phyloP scores from a whole-genome alignment of 345 rosid genomes.

The Heritiera littoralis region DNA sequence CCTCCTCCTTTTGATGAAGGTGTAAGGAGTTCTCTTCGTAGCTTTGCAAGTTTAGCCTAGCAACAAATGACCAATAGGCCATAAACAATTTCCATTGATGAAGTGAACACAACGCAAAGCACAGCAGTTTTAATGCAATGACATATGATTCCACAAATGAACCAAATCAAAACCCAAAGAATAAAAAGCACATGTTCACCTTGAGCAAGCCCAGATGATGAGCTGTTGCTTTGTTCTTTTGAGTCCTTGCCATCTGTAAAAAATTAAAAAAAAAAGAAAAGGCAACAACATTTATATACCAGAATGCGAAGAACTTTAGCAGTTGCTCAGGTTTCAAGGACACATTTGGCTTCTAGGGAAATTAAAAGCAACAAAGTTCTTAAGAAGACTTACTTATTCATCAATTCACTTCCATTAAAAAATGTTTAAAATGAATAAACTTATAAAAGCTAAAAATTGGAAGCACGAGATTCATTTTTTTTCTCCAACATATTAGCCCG shows the following conservation, averaged over 20 bases:
- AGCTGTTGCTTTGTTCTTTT: slow-evolving; percentile 97
- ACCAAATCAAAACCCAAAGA: neutral
- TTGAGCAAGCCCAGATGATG: slow-evolving; percentile 96
- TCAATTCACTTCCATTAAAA: neutral
- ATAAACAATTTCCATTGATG: slow-evolving; percentile 1
- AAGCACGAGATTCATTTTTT: neutral
- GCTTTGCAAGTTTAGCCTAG: slow-evolving; percentile 94
- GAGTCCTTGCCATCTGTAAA: slow-evolving; percentile 91
- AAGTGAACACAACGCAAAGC: neutral
- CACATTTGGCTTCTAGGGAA: neutral
- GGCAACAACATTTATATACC: too few relatives aligned
- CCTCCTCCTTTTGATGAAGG: slow-evolving; percentile 91
- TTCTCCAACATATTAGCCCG: neutral
- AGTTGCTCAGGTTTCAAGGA: neutral
- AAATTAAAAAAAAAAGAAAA: neutral
- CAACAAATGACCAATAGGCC: neutral
- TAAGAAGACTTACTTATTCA: neutral
- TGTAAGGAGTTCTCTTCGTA: slow-evolving; percentile 87
- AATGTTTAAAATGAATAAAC: neutral
- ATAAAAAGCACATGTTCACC: slow-evolving; percentile 39
- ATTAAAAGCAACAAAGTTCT: neutral
- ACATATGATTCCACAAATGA: neutral
- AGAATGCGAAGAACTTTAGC: neutral
- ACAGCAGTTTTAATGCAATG: neutral
- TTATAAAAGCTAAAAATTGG: neutral